Evolutionary conservation across 148 eudicot genomes (phyloP).

Genomic region (Fagopyrum tataricum): DNA sequence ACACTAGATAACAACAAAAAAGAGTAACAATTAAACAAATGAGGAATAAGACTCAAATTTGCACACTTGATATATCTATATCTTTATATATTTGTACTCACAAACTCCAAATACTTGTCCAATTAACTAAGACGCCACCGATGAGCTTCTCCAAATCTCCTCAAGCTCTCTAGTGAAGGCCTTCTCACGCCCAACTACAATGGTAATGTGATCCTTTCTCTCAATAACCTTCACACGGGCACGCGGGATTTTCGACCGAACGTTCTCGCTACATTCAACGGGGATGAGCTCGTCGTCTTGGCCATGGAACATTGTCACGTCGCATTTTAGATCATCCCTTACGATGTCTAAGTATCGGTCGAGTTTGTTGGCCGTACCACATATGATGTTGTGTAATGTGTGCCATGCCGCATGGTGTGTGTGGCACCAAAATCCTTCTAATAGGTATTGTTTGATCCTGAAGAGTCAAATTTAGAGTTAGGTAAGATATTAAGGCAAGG

Average conservation of each 20-base stretch:
- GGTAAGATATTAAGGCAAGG: not conserved
- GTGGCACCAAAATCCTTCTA: constrained; percentile 31
- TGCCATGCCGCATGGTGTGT: constrained; percentile 98
- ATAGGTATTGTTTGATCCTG: constrained; percentile 7
- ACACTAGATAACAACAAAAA: not conserved
- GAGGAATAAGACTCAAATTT: not conserved
- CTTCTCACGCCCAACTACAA: constrained; percentile 72
- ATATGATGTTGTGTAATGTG: constrained; percentile 82
- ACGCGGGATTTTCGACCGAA: constrained; percentile 45
- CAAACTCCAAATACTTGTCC: not conserved
- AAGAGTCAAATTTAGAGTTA: not conserved
- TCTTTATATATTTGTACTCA: not conserved
- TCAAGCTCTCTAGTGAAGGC: constrained; percentile 78
- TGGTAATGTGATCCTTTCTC: constrained; percentile 76
- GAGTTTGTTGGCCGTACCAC: constrained; percentile 73
- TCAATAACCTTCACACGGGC: constrained; percentile 62
- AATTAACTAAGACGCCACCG: constrained; percentile 3
- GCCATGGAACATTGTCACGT: constrained; percentile 65
- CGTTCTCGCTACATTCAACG: constrained; percentile 61
- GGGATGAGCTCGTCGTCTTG: constrained; percentile 79
- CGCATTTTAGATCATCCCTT: constrained; percentile 26
- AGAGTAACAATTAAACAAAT: not conserved
- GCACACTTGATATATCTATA: constrained; percentile 3
- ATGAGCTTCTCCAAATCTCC: constrained; percentile 48
- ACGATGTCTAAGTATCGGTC: constrained; percentile 59